phyloP scores from a whole-genome alignment of 495 filamentous ascomycete species.

The Penicillium paxilli region DNA sequence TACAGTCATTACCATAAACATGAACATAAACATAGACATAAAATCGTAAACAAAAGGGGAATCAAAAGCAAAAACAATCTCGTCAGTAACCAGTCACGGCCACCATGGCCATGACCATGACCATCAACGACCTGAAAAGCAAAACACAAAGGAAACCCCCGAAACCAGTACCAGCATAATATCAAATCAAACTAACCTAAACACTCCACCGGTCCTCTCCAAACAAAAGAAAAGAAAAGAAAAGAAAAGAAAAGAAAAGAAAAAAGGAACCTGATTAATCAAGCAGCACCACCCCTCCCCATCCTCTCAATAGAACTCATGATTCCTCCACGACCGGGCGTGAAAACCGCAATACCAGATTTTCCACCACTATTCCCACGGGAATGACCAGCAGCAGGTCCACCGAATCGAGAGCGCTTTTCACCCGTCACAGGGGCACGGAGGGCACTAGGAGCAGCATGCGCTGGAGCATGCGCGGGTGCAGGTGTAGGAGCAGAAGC shows the following conservation, averaged over 20 bases:
- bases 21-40: neutral
- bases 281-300: slow-evolving; percentile 48
- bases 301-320: slow-evolving; percentile 74
- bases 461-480: no score
- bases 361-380: slow-evolving; percentile 42
- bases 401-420: slow-evolving; percentile 34
- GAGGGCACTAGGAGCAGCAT: no score
- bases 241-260: neutral
- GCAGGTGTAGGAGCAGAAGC: no score
- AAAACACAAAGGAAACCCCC: no score
- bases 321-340: slow-evolving; percentile 57
- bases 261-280: neutral
- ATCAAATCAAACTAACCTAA: no score
- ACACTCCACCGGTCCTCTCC: no score
- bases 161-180: no score
- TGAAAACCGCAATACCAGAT: slow-evolving; percentile 45
- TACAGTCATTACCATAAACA: no score
- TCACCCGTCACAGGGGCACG: slow-evolving; percentile 35
- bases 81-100: neutral
- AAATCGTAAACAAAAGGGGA: neutral
- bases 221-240: neutral
- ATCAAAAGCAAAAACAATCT: neutral
- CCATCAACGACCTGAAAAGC: no score
- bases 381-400: slow-evolving; percentile 29
- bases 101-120: no score